phyloP scores from a whole-genome alignment of 495 filamentous ascomycete genomes.

The Aspergillus affinis region DNA sequence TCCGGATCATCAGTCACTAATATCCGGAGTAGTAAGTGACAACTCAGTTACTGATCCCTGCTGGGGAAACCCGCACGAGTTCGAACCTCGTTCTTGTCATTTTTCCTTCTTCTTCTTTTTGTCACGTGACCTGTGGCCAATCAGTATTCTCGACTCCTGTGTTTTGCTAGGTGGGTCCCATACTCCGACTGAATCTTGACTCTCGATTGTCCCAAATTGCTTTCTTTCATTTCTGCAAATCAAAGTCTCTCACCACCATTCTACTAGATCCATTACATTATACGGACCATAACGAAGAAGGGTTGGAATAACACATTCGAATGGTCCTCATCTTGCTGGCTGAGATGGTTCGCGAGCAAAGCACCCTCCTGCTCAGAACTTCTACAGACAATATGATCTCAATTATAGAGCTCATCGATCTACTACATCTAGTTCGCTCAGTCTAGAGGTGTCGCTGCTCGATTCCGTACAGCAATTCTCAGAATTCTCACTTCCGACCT shows the following conservation, averaged over 20 bases:
- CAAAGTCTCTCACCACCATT: not conserved
- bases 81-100: too few species aligned
- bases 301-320: constrained; percentile 9
- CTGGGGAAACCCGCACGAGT: too few species aligned
- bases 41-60: too few species aligned
- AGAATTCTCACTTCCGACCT: not conserved
- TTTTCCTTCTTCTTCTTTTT: too few species aligned
- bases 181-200: not conserved
- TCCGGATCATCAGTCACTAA: too few species aligned
- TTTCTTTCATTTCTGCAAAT: not conserved
- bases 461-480: not conserved
- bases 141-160: too few species aligned
- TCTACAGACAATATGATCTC: not conserved
- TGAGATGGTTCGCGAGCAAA: constrained; percentile 4
- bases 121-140: too few species aligned
- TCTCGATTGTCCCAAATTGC: not conserved
- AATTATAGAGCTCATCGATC: not conserved
- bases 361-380: not conserved
- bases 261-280: too few species aligned
- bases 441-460: not conserved
- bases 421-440: not conserved
- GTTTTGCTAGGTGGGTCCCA: too few species aligned
- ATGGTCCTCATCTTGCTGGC: constrained; percentile 6
- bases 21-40: too few species aligned
- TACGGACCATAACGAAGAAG: not conserved